Base-by-base conservation (phyloP, 768 basidiomycete species). In the Rhizopogon vinicolor region DNA sequence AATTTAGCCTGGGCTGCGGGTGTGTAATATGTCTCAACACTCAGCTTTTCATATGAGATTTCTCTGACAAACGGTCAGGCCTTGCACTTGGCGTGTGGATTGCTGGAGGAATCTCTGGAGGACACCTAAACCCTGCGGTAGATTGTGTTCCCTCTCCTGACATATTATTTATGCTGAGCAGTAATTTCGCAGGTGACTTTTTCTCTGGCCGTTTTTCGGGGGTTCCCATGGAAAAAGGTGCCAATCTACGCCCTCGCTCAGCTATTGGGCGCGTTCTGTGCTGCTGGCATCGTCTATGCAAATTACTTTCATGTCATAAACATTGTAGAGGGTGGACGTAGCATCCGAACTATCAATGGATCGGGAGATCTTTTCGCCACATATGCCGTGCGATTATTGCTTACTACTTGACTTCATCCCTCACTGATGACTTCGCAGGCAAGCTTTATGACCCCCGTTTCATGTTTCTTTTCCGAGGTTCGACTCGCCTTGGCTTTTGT, bases 221-320 rank as follows among this genome's bases (percentile, higher is more conserved):
- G 77, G 44, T 91, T 93, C 68, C 87, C 91, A 0, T 87, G 87
- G 86, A 78, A 76, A 60, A 92, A 92, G 65, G 91, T 91, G 0
- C 91, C 91, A 0, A 76, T 62, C 22, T 91, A 84, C 65, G 79
- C 87, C 44, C 63, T 82, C 48, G 79, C 84, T 0, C 87, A 89
- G 65, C 55, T 85, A 18, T 65, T 88, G 49, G 87, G 87, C 19
- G 86, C 71, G 5, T 60, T 86, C 35, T 74, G 78, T 44, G 87
- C 84, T 14, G 80, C 79, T 13, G 78, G 77, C 1, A 63, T 84
- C 41, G 67, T 82, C 33, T 88, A 87, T 59, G 85, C 74, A 6
- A 83, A 84, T 61, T 89, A 86, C 63, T 78, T 80, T 62, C 81
- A 84, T 66, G 86, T 84, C 16, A 84, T 90, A 63, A 78, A 85